Evolutionary conservation across 495 filamentous ascomycete species (phyloP), one percentile per base, ranked within the genome.

Genomic region (Penicillium tannophilum): DNA sequence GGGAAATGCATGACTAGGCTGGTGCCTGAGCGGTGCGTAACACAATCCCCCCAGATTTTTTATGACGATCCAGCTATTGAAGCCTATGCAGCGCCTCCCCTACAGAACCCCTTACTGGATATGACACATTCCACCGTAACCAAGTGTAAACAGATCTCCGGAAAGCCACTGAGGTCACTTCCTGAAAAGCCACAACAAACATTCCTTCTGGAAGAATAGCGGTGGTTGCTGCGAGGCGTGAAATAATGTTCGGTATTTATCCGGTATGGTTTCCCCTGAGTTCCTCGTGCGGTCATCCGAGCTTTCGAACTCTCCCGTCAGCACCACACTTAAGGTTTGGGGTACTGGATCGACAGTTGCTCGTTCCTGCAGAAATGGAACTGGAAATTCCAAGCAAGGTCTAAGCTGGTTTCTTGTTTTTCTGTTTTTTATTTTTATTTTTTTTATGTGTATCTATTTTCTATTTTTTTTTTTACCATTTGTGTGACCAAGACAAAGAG

Each of bases 121-220:
- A 11, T 58, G 55, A 58, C 55, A 52, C 55, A 52, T 58, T 51
- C 55, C 47, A 26, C 17, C 44, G 43, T 12, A 47, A 49, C 20
- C 26, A 24, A 23, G 43, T 20, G 47, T 58, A 58, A 58, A 58
- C 55, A 58, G 28, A 42, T 20, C 36, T 41, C 36, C 17, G 33
- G 9, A n/a, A 23, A n/a, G 54, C 43, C 30, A 48, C 24, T 39
- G 47, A 17, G 24, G 16, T 41, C 39, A 41, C 12, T 41, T 48
- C 44, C 28, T 5, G 6, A 28, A 28, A 28, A 28, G 28, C 28
- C 28, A 28, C 28, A 28, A 28, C 54, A 56, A 23, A 48, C 54
- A 56, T 56, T 49, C 33, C 45, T 56, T 56, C 54, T 11, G 19
- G 54, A 56, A 56, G 23, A 10, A 56, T 49, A 36, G 45, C 35